Evolutionary conservation across 2,329 filamentous ascomycete species (phyloP), one percentile per base, ranked within the genome.

Genomic region (Cadophora sp.): DNA sequence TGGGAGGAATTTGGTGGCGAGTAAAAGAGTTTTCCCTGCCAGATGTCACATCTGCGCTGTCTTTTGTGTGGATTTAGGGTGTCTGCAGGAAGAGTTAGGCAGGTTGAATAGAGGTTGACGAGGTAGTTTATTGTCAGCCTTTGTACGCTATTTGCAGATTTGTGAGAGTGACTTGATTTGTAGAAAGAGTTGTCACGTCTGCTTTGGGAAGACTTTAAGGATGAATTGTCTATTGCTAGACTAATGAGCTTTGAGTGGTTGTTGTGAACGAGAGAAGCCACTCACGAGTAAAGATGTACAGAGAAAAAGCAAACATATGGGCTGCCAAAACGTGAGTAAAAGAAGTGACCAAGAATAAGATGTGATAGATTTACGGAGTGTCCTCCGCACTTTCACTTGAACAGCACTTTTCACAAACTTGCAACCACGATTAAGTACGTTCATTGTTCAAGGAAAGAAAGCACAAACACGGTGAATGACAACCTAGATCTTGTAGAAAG

Each of bases 21-120:
- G 27, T 43, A 39, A 18, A 53, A 50, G 56, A 36, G n/a, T 48
- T 51, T 27, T 18, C 20, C 20, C 14, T 39, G 50, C 22, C 9
- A 45, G 30, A 41, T 39, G 11, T 43, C 41, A 59, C 56, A 64
- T 55, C n/a, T 4, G 16, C 4, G 11, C 7, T 33, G 48, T 47
- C 55, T 51, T 43, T 65, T 30, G 41, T 30, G 14, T 13, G 53
- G 65, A 68, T 65, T 27, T 24, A 60, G 68, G 70, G 39, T 68
- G 68, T 68, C 70, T 64, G 68, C 70, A 72, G 66, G 20, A 3
- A 43, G 45, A 62, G 55, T 51, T 20, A 55, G 13, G 5, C 36
- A n/a, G 50, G 24, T 51, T 66, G 50, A 53, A 62, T 55, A 50
- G 43, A 43, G 18, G 39, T 36, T n/a, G 51, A 66, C 36, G 16